Conservation (phyloP, 345 rosid species). For the Eucalyptus regnans region DNA sequence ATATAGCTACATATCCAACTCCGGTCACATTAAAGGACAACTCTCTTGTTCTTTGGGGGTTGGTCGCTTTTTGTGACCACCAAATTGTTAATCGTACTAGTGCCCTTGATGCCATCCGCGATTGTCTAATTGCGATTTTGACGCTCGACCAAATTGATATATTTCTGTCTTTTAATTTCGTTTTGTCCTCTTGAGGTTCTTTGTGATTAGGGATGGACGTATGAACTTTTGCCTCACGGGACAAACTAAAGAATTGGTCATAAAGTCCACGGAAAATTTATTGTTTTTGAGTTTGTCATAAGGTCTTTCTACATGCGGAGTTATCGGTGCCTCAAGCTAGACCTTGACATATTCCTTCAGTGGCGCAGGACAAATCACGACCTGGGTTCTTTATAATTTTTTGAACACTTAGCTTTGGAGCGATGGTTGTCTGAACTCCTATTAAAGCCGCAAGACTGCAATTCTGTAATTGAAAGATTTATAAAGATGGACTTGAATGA, state of each 20-base stretch:
- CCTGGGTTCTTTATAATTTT: no score
- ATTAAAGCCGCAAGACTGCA: neutral
- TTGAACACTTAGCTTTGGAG: no score
- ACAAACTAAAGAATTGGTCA: neutral
- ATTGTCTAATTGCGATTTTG: neutral
- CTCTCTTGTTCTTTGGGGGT: neutral
- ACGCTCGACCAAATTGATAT: neutral
- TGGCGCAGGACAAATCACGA: no score
- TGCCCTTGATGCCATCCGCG: neutral
- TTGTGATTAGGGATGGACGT: neutral
- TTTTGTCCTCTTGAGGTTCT: neutral
- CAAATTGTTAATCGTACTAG: no score
- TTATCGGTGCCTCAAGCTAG: no score
- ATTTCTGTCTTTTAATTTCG: neutral
- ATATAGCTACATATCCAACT: neutral
- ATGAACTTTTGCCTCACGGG: neutral
- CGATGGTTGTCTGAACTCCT: no score
- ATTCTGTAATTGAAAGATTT: constrained; percentile 15
- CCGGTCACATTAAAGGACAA: neutral
- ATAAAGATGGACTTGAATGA: constrained; percentile 30
- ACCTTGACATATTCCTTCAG: no score
- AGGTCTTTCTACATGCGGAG: no score
- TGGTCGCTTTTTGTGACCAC: neutral
- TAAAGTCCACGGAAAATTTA: neutral
- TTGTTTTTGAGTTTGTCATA: no score